These are phyloP conservation scores for Mycena vitilis DNA, from an alignment of 768 basidiomycete genomes.

Conservation along the genomic window DNA sequence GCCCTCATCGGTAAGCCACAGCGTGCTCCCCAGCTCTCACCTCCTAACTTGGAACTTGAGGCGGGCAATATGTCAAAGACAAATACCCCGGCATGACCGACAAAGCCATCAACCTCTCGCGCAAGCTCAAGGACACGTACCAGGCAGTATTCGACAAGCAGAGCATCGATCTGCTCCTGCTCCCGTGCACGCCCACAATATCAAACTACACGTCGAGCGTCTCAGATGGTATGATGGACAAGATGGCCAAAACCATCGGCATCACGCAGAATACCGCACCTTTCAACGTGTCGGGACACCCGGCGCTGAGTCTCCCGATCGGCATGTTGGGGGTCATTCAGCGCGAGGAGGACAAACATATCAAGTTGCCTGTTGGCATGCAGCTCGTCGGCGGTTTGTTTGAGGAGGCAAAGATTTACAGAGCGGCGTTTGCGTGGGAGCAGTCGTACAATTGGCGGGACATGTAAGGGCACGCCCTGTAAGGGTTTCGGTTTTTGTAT, in stretches of 20 bases:
- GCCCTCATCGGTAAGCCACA: constrained; percentile 26
- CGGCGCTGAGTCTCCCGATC: constrained; percentile 55
- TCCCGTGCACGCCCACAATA: constrained; percentile 52
- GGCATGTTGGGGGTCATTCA: constrained; percentile 46
- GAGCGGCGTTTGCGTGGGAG: constrained; percentile 44
- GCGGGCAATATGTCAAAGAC: constrained; percentile 25
- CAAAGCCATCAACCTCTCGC: constrained; percentile 51
- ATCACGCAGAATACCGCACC: constrained; percentile 45
- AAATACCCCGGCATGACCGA: constrained; percentile 38
- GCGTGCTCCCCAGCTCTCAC: no score
- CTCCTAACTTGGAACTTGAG: no score
- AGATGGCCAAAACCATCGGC: constrained; percentile 43
- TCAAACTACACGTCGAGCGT: constrained; percentile 43
- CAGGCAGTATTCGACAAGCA: constrained; percentile 43
- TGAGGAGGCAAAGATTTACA: constrained; percentile 49
- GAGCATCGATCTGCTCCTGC: constrained; percentile 47
- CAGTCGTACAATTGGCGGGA: constrained; percentile 38
- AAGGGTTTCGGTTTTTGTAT: neutral
- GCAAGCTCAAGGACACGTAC: constrained; percentile 49
- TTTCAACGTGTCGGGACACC: constrained; percentile 53
- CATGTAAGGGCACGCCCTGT: constrained; percentile 5
- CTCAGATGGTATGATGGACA: constrained; percentile 42
- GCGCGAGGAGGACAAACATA: constrained; percentile 46
- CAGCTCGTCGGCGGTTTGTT: constrained; percentile 57
- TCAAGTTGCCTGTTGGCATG: constrained; percentile 56